A percentile compares a stretch with the other conserved stretches of the same genome.
Evolutionary conservation across 1,284 basidiomycete genomes (phyloP).

Genomic region (Athelia psychrophila): DNA sequence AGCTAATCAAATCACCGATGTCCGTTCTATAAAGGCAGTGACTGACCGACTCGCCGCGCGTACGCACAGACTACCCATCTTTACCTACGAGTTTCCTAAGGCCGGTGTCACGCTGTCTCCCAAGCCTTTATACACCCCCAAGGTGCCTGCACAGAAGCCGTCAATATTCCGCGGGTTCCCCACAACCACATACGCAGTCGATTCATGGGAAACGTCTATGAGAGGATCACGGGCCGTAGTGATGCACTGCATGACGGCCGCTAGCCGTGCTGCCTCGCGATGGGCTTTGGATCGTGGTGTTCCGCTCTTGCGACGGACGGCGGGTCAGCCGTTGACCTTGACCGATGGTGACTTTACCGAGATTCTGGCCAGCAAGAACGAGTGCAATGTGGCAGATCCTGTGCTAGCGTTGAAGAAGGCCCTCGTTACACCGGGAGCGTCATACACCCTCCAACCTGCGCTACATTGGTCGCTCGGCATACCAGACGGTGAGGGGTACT

Average conservation of each 20-base stretch:
- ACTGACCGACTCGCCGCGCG: conserved; percentile 21
- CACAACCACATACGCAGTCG: conserved; percentile 43
- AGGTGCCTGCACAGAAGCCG: conserved; percentile 30
- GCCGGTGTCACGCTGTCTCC: conserved; percentile 20
- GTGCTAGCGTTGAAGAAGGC: conserved; percentile 29
- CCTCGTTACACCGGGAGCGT: conserved; percentile 32
- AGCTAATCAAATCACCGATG: background rate
- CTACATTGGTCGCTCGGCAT: conserved; percentile 77
- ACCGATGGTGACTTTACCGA: conserved; percentile 32
- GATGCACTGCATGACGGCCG: conserved; percentile 83
- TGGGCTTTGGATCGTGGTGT: conserved; percentile 66
- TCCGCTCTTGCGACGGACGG: conserved; percentile 64
- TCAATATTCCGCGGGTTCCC: conserved; percentile 59
- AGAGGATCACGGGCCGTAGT: conserved; percentile 56
- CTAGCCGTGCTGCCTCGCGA: conserved; percentile 73
- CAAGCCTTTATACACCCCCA: conserved; percentile 24
- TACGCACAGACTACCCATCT: conserved; percentile 14
- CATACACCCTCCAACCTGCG: conserved; percentile 50
- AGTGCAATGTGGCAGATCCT: conserved; percentile 40
- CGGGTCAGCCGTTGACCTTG: conserved; percentile 33
- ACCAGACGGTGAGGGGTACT: conserved; percentile 70
- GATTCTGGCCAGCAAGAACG: conserved; percentile 38
- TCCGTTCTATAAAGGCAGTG: conserved; percentile 2
- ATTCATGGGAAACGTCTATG: conserved; percentile 20
- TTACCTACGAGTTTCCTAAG: conserved; percentile 21